These are phyloP conservation scores for Lactarius sanguifluus DNA, from an alignment of 768 basidiomycete species.

Conservation along the genomic window DNA sequence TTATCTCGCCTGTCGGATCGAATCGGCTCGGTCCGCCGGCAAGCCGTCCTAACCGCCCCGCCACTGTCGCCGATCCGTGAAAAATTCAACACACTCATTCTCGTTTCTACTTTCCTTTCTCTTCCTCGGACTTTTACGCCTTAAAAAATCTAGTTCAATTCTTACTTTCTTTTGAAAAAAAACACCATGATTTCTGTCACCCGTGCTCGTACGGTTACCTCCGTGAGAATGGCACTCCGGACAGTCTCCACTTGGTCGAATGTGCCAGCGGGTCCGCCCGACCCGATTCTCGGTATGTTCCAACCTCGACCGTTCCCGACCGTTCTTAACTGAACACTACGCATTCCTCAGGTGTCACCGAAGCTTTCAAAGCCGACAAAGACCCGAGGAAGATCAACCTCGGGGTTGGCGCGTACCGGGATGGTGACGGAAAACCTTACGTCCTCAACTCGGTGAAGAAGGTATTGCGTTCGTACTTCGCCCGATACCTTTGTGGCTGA, in stretches of 20 bases:
- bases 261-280: conserved; percentile 86
- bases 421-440: conserved; percentile 93
- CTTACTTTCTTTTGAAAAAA: conserved; percentile 30
- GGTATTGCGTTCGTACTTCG: conserved; percentile 41
- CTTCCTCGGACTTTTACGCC: conserved; percentile 28
- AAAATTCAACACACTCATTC: conserved; percentile 20
- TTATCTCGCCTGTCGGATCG: conserved; percentile 15
- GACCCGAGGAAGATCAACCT: conserved; percentile 94
- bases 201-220: conserved; percentile 51
- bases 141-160: conserved; percentile 32
- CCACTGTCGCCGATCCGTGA: not conserved
- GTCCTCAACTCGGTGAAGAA: conserved; percentile 87
- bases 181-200: conserved; percentile 43
- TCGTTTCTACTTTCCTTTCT: conserved; percentile 8
- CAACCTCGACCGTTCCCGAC: conserved; percentile 11
- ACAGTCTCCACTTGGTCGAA: conserved; percentile 74
- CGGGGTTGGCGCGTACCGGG: conserved; percentile 95
- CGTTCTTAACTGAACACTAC: conserved; percentile 1
- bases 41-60: not conserved
- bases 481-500: conserved; percentile 6
- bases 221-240: conserved; percentile 40
- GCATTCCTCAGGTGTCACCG: conserved; percentile 67
- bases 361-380: conserved; percentile 96
- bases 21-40: conserved; percentile 10
- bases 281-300: conserved; percentile 82